Conservation (phyloP, 345 rosid genomes). For the Eucalyptus sp. region DNA sequence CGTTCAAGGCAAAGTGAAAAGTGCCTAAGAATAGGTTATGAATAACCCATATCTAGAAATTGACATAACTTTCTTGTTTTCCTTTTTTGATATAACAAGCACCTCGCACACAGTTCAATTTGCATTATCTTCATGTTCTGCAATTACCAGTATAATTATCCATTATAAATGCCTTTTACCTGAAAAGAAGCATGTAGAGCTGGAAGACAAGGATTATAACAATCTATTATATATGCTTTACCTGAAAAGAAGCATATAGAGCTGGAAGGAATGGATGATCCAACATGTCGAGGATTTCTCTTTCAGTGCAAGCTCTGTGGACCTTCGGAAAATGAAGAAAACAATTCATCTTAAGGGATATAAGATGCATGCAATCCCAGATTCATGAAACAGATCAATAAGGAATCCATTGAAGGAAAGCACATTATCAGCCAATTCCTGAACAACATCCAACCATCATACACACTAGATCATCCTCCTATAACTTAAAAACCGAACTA, state of each 20-base stretch:
- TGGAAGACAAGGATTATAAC: constrained; percentile 30
- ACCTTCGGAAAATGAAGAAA: constrained; percentile 34
- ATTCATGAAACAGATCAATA: background rate
- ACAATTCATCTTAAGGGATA: background rate
- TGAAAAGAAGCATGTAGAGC: constrained; percentile 95
- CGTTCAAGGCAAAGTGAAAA: background rate
- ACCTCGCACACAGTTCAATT: background rate
- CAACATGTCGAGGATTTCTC: constrained; percentile 87
- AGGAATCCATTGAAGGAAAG: background rate
- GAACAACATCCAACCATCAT: background rate
- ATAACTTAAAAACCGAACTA: background rate
- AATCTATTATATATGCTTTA: background rate
- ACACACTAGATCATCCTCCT: background rate
- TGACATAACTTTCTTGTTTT: background rate
- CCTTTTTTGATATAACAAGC: background rate
- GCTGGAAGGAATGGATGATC: constrained; percentile 99
- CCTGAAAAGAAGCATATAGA: constrained; percentile 97
- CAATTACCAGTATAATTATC: background rate
- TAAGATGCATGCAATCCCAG: background rate
- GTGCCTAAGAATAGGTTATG: background rate
- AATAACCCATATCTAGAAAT: background rate
- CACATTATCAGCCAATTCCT: background rate
- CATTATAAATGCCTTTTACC: constrained; percentile 19
- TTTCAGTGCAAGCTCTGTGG: constrained; percentile 95
- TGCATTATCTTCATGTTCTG: background rate